Evolutionary conservation across 345 rosid genomes (phyloP).

Genomic region (Arabis hirsuta): DNA sequence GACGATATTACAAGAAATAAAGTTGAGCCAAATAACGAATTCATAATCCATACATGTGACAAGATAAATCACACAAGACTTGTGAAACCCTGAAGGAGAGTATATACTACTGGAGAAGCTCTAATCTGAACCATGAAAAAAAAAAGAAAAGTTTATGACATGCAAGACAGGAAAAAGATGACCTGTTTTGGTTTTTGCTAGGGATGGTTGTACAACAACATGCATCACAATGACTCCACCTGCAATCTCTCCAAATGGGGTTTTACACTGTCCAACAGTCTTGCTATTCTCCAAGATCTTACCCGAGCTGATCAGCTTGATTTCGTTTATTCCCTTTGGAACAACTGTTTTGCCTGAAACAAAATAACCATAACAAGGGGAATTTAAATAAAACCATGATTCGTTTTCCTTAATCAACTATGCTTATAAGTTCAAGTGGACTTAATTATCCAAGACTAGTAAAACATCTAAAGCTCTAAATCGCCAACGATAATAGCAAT

Average conservation of each 20-base stretch:
- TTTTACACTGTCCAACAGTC: conserved; percentile 85
- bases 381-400: too few species aligned
- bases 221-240: conserved; percentile 75
- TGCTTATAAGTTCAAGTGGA: conserved; percentile 4
- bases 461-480: conserved; percentile 5
- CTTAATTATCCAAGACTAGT: conserved; percentile 15
- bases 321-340: conserved; percentile 80
- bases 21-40: background rate
- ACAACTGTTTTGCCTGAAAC: conserved; percentile 67
- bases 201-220: conserved; percentile 89
- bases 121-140: background rate
- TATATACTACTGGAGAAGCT: background rate
- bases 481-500: too few species aligned
- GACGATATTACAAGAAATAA: conserved; percentile 3
- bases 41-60: conserved; percentile 2
- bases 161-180: background rate
- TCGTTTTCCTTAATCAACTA: background rate
- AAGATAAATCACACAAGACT: conserved; percentile 9
- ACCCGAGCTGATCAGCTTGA: conserved; percentile 86
- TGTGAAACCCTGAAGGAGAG: background rate
- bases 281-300: conserved; percentile 84
- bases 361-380: too few species aligned
- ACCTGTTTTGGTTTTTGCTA: conserved; percentile 74
- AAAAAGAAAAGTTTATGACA: background rate
- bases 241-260: conserved; percentile 67